Evolutionary conservation across 2,329 filamentous ascomycete genomes (phyloP).

Genomic region (Sclerotinia spermophila): DNA sequence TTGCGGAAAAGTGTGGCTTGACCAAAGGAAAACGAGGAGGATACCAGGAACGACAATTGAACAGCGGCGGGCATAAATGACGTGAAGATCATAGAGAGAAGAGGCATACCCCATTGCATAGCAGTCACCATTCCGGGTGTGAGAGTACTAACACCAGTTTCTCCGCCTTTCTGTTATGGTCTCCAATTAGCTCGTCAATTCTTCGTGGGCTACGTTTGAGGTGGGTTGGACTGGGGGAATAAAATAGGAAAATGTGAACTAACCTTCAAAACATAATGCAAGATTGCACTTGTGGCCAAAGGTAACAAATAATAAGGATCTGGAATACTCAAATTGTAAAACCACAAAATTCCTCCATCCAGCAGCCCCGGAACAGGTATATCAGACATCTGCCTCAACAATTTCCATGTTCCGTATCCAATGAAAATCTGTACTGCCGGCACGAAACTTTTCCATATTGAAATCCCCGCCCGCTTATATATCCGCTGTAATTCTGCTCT

Average conservation of each 20-base stretch:
- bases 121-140: constrained; percentile 39
- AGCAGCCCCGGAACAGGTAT: constrained; percentile 80
- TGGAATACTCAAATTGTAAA: constrained; percentile 67
- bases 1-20: constrained; percentile 47
- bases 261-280: constrained; percentile 41
- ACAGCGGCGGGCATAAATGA: constrained; percentile 46
- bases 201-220: neutral
- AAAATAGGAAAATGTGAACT: constrained; percentile 10
- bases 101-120: constrained; percentile 49
- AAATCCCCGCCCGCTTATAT: constrained; percentile 53
- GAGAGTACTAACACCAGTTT: constrained; percentile 42
- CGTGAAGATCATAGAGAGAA: constrained; percentile 51
- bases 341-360: constrained; percentile 70
- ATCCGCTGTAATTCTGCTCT: constrained; percentile 49
- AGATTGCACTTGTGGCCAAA: constrained; percentile 56
- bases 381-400: constrained; percentile 67
- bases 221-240: neutral
- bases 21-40: constrained; percentile 38
- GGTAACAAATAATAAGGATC: constrained; percentile 82
- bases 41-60: constrained; percentile 59
- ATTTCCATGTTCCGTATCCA: constrained; percentile 76
- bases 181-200: neutral
- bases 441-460: constrained; percentile 47
- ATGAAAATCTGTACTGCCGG: constrained; percentile 65
- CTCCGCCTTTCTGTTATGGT: constrained; percentile 44